These are phyloP conservation scores for Plicaturopsis crispa DNA, from an alignment of 768 basidiomycete species.

Conservation along the genomic window DNA sequence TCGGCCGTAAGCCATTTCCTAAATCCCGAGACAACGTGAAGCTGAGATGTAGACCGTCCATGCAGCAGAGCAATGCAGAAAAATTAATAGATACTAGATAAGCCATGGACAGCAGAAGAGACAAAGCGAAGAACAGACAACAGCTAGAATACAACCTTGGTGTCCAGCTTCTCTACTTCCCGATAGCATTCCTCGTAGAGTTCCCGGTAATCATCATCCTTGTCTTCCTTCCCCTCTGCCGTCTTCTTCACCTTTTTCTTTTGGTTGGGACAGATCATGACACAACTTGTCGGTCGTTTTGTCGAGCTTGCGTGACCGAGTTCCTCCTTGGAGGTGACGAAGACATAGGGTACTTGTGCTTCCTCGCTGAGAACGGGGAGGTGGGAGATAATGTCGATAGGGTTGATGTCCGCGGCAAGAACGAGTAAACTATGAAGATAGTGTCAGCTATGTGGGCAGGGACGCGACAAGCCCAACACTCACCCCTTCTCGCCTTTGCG, in stretches of 20 bases:
- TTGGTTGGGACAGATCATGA: slow-evolving; percentile 83
- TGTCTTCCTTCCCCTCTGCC: slow-evolving; percentile 46
- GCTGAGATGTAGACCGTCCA: too few species aligned
- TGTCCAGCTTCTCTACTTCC: slow-evolving; percentile 81
- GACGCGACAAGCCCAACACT: slow-evolving; percentile 18
- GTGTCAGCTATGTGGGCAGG: slow-evolving; percentile 3
- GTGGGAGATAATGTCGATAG: slow-evolving; percentile 97
- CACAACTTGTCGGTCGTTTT: slow-evolving; percentile 96
- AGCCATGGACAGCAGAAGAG: slow-evolving; percentile 3
- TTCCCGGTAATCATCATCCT: slow-evolving; percentile 82
- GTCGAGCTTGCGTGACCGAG: slow-evolving; percentile 93
- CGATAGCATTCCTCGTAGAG: slow-evolving; percentile 78
- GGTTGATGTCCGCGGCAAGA: slow-evolving; percentile 95
- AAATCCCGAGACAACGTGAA: too few species aligned
- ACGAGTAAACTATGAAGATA: slow-evolving; percentile 59
- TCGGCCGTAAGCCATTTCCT: too few species aligned
- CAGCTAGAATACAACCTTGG: slow-evolving; percentile 52
- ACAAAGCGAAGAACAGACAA: background rate
- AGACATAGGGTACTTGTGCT: slow-evolving; percentile 83
- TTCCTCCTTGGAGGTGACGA: slow-evolving; percentile 89
- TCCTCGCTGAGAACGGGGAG: slow-evolving; percentile 93
- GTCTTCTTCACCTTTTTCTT: slow-evolving; percentile 61
- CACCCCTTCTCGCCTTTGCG: slow-evolving; percentile 97
- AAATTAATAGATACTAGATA: too few species aligned
- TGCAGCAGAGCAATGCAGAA: too few species aligned